Evolutionary conservation across 768 basidiomycete genomes (phyloP).

Genomic region (Crepidotus variabilis): DNA sequence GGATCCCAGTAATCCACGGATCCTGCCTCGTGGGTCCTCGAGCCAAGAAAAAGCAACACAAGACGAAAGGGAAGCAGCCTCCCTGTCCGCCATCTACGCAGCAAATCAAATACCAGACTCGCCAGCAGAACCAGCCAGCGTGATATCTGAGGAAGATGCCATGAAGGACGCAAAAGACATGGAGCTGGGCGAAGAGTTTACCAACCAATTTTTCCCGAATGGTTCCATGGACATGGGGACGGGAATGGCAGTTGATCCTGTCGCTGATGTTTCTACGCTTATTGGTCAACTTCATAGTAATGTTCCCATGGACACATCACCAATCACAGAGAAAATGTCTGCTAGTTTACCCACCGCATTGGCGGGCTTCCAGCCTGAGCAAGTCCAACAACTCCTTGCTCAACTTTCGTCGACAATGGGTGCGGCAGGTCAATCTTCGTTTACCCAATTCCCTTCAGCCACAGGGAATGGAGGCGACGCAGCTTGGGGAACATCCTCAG

Average conservation of each 20-base stretch:
- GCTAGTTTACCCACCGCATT: slow-evolving; percentile 31
- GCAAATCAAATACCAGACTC: slow-evolving; percentile 72
- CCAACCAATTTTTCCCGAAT: slow-evolving; percentile 30
- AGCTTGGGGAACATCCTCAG: slow-evolving; percentile 28
- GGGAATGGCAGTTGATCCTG: slow-evolving; percentile 27
- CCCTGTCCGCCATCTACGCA: slow-evolving; percentile 71
- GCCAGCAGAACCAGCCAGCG: slow-evolving; percentile 62
- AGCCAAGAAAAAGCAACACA: slow-evolving; percentile 70
- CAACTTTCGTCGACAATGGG: slow-evolving; percentile 23
- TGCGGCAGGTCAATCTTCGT: slow-evolving; percentile 3
- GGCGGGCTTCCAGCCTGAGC: slow-evolving; percentile 49
- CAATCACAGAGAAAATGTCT: slow-evolving; percentile 15
- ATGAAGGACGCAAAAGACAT: slow-evolving; percentile 61
- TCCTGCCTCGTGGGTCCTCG: slow-evolving; percentile 52
- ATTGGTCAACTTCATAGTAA: slow-evolving; percentile 58
- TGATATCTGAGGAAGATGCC: slow-evolving; percentile 65
- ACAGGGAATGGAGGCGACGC: slow-evolving; percentile 23
- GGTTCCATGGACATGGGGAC: slow-evolving; percentile 19
- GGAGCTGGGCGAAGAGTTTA: slow-evolving; percentile 64
- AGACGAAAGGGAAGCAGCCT: slow-evolving; percentile 76
- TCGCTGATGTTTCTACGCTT: slow-evolving; percentile 41
- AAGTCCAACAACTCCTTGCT: slow-evolving; percentile 59
- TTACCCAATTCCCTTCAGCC: slow-evolving; percentile 10
- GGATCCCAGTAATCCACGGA: slow-evolving; percentile 44
- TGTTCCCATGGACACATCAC: slow-evolving; percentile 44